Conservation (phyloP, 441 rosid species). For the Gossypium schwendimanii region DNA sequence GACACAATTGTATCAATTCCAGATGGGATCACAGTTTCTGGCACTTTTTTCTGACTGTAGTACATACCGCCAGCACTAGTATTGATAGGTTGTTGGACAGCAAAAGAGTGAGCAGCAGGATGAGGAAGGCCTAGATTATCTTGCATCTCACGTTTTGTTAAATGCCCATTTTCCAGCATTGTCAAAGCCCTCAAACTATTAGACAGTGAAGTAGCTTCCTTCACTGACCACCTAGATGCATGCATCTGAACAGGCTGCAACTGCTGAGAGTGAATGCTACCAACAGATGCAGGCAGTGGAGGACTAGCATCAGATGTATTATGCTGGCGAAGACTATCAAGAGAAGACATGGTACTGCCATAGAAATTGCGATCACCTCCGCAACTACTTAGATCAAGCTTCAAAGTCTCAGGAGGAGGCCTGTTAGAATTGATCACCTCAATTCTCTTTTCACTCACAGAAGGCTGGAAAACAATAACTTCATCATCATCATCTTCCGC, state of each 20-base stretch:
- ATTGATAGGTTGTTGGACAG: slow-evolving; percentile 40
- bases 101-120: slow-evolving; percentile 25
- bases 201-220: slow-evolving; percentile 46
- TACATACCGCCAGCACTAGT: slow-evolving; percentile 25
- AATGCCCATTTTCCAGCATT: slow-evolving; percentile 54
- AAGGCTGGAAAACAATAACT: slow-evolving; percentile 87
- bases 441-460: slow-evolving; percentile 48
- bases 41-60: slow-evolving; percentile 39
- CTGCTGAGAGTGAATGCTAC: slow-evolving; percentile 33
- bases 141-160: slow-evolving; percentile 37
- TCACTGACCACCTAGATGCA: slow-evolving; percentile 43
- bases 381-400: slow-evolving; percentile 31
- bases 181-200: slow-evolving; percentile 48
- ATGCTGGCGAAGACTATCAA: slow-evolving; percentile 36
- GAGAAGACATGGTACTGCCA: slow-evolving; percentile 36
- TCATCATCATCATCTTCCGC: slow-evolving; percentile 83
- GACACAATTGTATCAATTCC: slow-evolving; percentile 35
- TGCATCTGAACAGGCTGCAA: slow-evolving; percentile 41
- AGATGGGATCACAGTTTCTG: slow-evolving; percentile 40
- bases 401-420: slow-evolving; percentile 38
- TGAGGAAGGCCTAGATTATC: slow-evolving; percentile 37
- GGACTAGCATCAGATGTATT: slow-evolving; percentile 32
- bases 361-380: slow-evolving; percentile 32
- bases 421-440: slow-evolving; percentile 31
- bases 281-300: slow-evolving; percentile 35